phyloP scores from a whole-genome alignment of 2,329 filamentous ascomycete genomes.

The Septoria petroselini region DNA sequence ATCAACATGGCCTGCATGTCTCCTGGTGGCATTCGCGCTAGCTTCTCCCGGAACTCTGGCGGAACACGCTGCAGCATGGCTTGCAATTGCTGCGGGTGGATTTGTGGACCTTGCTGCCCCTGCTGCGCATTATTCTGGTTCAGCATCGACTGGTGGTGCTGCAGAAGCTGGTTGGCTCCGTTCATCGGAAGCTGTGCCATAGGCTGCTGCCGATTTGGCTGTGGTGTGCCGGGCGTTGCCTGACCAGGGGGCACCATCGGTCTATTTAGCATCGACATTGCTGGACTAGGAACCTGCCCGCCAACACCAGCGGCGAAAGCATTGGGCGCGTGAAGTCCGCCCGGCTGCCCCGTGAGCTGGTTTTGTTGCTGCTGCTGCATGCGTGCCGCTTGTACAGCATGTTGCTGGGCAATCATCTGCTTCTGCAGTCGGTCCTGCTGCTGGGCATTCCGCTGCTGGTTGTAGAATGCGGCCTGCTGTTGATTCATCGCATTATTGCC shows the following conservation, averaged over 20 bases:
- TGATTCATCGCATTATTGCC: conserved; percentile 28
- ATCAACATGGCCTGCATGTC: conserved; percentile 19
- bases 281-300: conserved; percentile 39
- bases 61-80: conserved; percentile 19
- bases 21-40: conserved; percentile 19
- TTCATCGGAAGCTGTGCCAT: conserved; percentile 30
- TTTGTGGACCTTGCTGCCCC: conserved; percentile 27
- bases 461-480: conserved; percentile 41
- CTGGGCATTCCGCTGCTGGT: conserved; percentile 40
- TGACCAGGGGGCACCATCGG: conserved; percentile 49
- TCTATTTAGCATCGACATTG: conserved; percentile 50
- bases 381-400: conserved; percentile 35
- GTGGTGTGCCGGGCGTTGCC: conserved; percentile 34
- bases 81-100: conserved; percentile 16
- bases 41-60: conserved; percentile 21
- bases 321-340: conserved; percentile 45
- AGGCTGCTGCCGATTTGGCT: conserved; percentile 33
- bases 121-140: conserved; percentile 39
- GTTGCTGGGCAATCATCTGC: conserved; percentile 37
- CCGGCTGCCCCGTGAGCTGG: conserved; percentile 48
- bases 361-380: conserved; percentile 42
- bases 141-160: conserved; percentile 36
- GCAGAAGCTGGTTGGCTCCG: conserved; percentile 27
- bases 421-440: conserved; percentile 44
- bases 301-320: conserved; percentile 37